phyloP scores from a whole-genome alignment of 1,284 basidiomycete species.

The Pseudozyma hubeiensis region DNA sequence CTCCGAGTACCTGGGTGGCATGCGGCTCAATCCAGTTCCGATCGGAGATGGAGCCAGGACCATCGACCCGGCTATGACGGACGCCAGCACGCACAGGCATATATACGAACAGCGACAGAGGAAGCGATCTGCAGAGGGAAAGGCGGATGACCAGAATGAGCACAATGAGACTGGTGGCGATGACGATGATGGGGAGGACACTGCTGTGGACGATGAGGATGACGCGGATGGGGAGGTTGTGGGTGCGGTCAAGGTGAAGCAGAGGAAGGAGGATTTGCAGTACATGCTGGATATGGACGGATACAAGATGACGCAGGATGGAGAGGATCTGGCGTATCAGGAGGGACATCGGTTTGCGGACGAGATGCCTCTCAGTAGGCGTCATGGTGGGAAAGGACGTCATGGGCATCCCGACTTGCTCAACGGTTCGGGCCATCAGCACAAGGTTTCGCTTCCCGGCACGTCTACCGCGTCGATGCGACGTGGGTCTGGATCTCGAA shows the following conservation, averaged over 20 bases:
- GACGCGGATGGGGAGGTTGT: constrained; percentile 17
- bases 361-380: constrained; percentile 60
- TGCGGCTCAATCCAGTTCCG: constrained; percentile 32
- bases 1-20: constrained; percentile 35
- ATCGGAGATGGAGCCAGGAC: constrained; percentile 21
- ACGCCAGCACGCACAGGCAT: constrained; percentile 31
- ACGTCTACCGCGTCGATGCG: constrained; percentile 32
- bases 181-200: constrained; percentile 9
- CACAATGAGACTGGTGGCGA: neutral
- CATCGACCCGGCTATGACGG: constrained; percentile 41
- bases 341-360: constrained; percentile 64
- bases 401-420: constrained; percentile 40
- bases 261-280: constrained; percentile 42
- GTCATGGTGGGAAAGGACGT: constrained; percentile 62
- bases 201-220: constrained; percentile 23
- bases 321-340: constrained; percentile 56
- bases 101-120: constrained; percentile 22
- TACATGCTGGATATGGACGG: constrained; percentile 68
- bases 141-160: neutral
- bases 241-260: constrained; percentile 35
- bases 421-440: constrained; percentile 35
- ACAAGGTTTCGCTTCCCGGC: constrained; percentile 39
- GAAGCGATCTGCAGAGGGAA: neutral
- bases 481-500: constrained; percentile 26
- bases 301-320: constrained; percentile 66